These are phyloP conservation scores for Termitomyces sp. DNA, from an alignment of 1,284 basidiomycete genomes.

Conservation along the genomic window DNA sequence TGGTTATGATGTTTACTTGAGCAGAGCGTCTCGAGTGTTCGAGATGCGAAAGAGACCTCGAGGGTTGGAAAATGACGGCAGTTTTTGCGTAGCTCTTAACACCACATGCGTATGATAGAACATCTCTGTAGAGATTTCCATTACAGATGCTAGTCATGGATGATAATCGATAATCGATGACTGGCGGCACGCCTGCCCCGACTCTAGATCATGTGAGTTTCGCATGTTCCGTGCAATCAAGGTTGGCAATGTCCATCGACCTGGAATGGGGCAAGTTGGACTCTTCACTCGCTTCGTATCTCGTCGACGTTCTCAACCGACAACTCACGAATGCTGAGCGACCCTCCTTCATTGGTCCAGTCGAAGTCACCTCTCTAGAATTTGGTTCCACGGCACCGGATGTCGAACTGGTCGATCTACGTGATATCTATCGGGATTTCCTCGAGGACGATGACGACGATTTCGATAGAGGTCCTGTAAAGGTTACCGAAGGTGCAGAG, in stretches of 20 bases:
- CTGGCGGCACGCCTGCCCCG: neutral
- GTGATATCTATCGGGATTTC: conserved; percentile 94
- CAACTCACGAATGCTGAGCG: conserved; percentile 67
- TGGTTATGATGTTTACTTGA: no score
- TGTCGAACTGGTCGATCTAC: conserved; percentile 85
- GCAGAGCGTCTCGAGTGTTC: neutral
- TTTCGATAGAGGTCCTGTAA: conserved; percentile 40
- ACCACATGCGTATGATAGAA: neutral
- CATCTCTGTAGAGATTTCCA: neutral
- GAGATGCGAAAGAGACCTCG: neutral
- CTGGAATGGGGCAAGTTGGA: conserved; percentile 75
- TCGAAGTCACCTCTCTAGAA: conserved; percentile 80
- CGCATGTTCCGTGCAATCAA: neutral
- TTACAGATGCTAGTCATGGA: neutral
- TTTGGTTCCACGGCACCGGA: conserved; percentile 85
- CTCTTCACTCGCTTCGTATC: conserved; percentile 60
- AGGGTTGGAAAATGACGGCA: neutral
- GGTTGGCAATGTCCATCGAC: conserved; percentile 65
- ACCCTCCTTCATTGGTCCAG: conserved; percentile 92
- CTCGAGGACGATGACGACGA: conserved; percentile 78
- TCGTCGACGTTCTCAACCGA: conserved; percentile 78
- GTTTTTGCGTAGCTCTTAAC: neutral
- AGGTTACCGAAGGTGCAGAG: conserved; percentile 45
- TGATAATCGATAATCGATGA: neutral
- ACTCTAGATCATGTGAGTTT: conserved; percentile 1